Base-by-base conservation (phyloP, 257 asterid species). In the Buddleja alternifolia region DNA sequence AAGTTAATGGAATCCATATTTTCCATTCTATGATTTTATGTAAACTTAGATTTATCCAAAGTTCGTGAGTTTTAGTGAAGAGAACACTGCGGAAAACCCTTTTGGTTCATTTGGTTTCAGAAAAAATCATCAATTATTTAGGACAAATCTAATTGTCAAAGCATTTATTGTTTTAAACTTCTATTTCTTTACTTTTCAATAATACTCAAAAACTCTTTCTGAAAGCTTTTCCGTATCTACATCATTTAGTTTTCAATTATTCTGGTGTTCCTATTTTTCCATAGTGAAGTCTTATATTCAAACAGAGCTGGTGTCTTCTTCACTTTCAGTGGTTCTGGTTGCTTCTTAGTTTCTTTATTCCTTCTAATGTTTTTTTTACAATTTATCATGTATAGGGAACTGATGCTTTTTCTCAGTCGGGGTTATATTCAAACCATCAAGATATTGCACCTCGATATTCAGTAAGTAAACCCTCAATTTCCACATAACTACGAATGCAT, bases 361-460 rank as follows among this genome's bases (percentile, higher is more conserved):
- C 34, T 29, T 29, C 34, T 29, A 29, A 29, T 48, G 23, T 50
- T 57, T 55, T 61, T 29, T 62, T 44, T 56, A 60, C 12, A 57
- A 44, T 48, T 51, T 7, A 41, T 75, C 44, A 45, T 67, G 45
- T 70, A 48, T 86, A 88, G 96, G 97, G 97, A 65, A 57, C 81
- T 46, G 96, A 91, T 79, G 97, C 97, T 41, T 91, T 91, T 68
- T 91, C 97, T 15, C 97, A 91, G 75, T 91, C 97, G 59, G 97
- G 97, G 41, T 79, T 91, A 24, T 91, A 91, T 80, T 91, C 97
- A 55, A 91, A 88, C 76, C 96, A 91, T 80, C 96, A 86, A 77
- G 96, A 88, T 80, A 91, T 91, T 29, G 97, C 93, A 67, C 96
- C 97, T 54, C 93, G 96, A 64, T 91, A 91, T 82, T 81, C 97